Evolutionary conservation across 257 asterid species (phyloP).

Genomic region (Craterostigma plantagineum): DNA sequence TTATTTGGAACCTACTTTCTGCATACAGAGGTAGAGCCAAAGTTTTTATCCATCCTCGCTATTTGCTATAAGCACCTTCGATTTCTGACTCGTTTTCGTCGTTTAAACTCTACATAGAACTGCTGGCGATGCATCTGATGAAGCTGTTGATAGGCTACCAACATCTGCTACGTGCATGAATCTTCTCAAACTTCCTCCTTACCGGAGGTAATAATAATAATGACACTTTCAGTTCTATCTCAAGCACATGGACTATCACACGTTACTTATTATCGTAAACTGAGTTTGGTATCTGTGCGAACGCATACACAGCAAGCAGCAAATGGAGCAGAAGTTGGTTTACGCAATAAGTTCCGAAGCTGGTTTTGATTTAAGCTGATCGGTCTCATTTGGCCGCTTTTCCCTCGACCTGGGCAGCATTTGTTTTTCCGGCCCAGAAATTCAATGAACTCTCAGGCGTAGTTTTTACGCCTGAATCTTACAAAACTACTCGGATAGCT

Average conservation of each 20-base stretch:
- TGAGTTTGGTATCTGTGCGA: slow-evolving; percentile 3
- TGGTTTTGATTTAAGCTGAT: slow-evolving; percentile 90
- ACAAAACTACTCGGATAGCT: no score
- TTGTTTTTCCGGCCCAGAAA: no score
- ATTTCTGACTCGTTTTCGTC: slow-evolving; percentile 1
- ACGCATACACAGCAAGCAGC: slow-evolving; percentile 63
- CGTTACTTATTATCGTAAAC: neutral
- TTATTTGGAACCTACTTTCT: slow-evolving; percentile 78
- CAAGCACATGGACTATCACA: neutral
- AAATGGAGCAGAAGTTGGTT: slow-evolving; percentile 71
- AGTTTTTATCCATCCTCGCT: neutral
- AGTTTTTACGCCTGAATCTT: no score
- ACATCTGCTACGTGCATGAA: slow-evolving; percentile 99
- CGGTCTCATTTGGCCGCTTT: no score
- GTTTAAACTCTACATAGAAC: slow-evolving; percentile 29
- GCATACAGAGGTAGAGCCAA: slow-evolving; percentile 58
- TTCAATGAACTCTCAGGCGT: no score
- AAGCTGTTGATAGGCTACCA: slow-evolving; percentile 77
- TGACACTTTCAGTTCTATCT: neutral
- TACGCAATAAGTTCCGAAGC: slow-evolving; percentile 85
- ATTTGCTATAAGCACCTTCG: neutral
- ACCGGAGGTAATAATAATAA: slow-evolving; percentile 63
- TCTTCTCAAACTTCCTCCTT: slow-evolving; percentile 93
- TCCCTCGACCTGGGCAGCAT: no score
- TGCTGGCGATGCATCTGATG: slow-evolving; percentile 82